Conservation (phyloP, 2,329 filamentous ascomycete species). For the Alternaria hordeiaustralica region DNA sequence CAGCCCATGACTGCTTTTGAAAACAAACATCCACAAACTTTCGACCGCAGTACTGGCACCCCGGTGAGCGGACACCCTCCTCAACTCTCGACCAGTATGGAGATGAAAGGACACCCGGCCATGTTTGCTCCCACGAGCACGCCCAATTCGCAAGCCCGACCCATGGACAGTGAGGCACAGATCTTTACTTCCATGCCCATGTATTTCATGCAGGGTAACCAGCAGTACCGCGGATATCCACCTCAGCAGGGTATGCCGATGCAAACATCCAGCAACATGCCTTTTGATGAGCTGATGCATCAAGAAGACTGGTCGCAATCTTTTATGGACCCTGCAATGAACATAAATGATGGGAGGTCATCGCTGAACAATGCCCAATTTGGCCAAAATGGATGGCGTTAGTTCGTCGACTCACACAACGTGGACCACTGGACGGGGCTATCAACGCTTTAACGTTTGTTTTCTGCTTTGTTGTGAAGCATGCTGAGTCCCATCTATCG, state of each 20-base stretch:
- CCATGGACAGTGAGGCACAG: conserved; percentile 72
- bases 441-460: neutral
- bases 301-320: conserved; percentile 51
- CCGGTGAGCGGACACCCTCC: conserved; percentile 3
- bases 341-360: conserved; percentile 30
- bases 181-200: conserved; percentile 73
- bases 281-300: conserved; percentile 47
- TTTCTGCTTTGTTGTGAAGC: neutral
- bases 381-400: conserved; percentile 26
- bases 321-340: conserved; percentile 45
- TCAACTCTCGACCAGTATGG: conserved; percentile 18
- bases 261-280: conserved; percentile 34
- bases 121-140: conserved; percentile 31
- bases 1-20: conserved; percentile 70
- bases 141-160: conserved; percentile 19
- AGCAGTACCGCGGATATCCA: conserved; percentile 32
- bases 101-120: conserved; percentile 36
- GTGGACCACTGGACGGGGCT: neutral
- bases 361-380: conserved; percentile 28
- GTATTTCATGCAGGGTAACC: conserved; percentile 67
- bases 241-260: conserved; percentile 33
- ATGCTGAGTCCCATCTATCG: neutral
- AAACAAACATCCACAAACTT: conserved; percentile 47
- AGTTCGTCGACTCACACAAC: conserved; percentile 14
- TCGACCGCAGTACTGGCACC: conserved; percentile 20